Conservation (phyloP, 805 yeast genomes). For the Saturnispora sekii region DNA sequence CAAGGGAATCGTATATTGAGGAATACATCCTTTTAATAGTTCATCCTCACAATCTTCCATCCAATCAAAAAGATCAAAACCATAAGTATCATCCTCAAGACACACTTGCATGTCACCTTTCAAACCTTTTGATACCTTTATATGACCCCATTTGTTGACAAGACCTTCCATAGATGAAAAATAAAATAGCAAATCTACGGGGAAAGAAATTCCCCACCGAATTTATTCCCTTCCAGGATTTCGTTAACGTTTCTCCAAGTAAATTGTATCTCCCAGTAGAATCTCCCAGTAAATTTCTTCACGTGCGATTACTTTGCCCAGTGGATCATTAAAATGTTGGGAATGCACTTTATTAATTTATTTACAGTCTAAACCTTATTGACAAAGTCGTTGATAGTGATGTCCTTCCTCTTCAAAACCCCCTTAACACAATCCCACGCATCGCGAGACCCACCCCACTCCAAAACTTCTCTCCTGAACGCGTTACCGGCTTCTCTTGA, state of each 20-base stretch:
- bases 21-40: background rate
- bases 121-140: background rate
- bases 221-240: background rate
- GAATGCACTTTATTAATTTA: too few relatives aligned
- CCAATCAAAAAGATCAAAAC: conserved; percentile 10
- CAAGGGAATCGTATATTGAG: conserved; percentile 3
- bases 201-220: background rate
- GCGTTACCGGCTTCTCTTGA: conserved; percentile 64
- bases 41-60: background rate
- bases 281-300: too few relatives aligned
- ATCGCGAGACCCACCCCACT: conserved; percentile 90
- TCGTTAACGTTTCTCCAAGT: too few relatives aligned
- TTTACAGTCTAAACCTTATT: conserved; percentile 1
- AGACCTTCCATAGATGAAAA: conserved; percentile 1
- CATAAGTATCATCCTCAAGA: conserved; percentile 3
- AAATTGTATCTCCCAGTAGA: too few relatives aligned
- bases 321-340: too few relatives aligned
- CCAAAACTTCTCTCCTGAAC: conserved; percentile 58
- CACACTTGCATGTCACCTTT: background rate
- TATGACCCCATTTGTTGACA: conserved; percentile 3
- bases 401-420: conserved; percentile 36
- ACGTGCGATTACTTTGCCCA: too few relatives aligned
- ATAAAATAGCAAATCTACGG: background rate
- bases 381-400: conserved; percentile 5
- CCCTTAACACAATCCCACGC: conserved; percentile 84